Conservation (phyloP, 2,329 filamentous ascomycete genomes). For the Verticillium isaacii region DNA sequence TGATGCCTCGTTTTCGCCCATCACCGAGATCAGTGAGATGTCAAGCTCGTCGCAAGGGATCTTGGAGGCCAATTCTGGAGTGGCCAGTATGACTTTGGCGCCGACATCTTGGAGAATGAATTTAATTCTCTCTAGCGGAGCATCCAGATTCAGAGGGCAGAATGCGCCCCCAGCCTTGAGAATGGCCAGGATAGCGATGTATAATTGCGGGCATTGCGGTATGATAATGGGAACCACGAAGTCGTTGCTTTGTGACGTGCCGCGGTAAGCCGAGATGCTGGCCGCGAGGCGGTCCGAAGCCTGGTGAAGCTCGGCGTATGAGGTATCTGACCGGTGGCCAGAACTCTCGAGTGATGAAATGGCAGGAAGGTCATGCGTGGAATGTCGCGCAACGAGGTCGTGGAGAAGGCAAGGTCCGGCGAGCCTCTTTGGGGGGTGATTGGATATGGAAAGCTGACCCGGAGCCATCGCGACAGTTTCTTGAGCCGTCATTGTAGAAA, state of each 20-base stretch:
- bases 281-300: constrained; percentile 52
- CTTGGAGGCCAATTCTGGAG: constrained; percentile 36
- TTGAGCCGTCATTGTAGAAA: neutral
- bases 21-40: constrained; percentile 13
- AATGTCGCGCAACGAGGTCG: constrained; percentile 51
- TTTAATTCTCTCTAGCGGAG: constrained; percentile 68
- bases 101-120: constrained; percentile 79
- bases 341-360: constrained; percentile 58
- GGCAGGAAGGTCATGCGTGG: constrained; percentile 37
- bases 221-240: constrained; percentile 69
- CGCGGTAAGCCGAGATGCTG: constrained; percentile 32
- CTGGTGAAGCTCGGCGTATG: constrained; percentile 59
- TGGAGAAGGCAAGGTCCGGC: constrained; percentile 43
- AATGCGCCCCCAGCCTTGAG: constrained; percentile 81
- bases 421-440: constrained; percentile 33
- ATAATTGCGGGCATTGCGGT: constrained; percentile 72
- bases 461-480: neutral
- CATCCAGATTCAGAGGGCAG: constrained; percentile 76
- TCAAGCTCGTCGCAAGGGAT: constrained; percentile 26
- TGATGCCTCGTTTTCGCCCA: constrained; percentile 19
- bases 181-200: constrained; percentile 71
- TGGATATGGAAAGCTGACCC: constrained; percentile 20
- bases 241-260: neutral
- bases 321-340: constrained; percentile 40
- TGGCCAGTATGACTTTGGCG: constrained; percentile 65